Conservation (phyloP, 2,329 filamentous ascomycete genomes). For the Cordyceps javanica region DNA sequence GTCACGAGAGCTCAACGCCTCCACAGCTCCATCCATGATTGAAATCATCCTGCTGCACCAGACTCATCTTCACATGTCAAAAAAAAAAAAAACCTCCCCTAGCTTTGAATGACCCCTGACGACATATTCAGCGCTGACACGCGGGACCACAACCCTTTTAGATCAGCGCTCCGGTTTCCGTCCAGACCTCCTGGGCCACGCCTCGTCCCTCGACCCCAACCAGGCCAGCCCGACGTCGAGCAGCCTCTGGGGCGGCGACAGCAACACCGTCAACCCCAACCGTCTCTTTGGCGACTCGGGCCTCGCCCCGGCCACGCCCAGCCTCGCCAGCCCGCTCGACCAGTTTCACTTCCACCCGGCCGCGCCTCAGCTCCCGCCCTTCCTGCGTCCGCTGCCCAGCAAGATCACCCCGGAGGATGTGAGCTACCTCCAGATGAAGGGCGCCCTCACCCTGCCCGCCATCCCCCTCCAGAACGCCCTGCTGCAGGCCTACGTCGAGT, state of each 20-base stretch:
- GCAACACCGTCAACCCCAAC: slow-evolving; percentile 27
- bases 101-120: background rate
- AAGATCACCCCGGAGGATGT: slow-evolving; percentile 78
- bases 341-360: slow-evolving; percentile 21
- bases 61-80: slow-evolving; percentile 21
- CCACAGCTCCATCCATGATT: background rate
- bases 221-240: slow-evolving; percentile 11
- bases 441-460: slow-evolving; percentile 71
- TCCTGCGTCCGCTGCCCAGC: slow-evolving; percentile 71
- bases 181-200: slow-evolving; percentile 10
- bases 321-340: slow-evolving; percentile 38
- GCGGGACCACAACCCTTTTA: too few species aligned
- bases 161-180: slow-evolving; percentile 14
- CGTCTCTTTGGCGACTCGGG: slow-evolving; percentile 32
- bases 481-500: slow-evolving; percentile 77
- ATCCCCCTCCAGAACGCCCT: slow-evolving; percentile 69
- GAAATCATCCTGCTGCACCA: slow-evolving; percentile 6
- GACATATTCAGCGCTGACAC: slow-evolving; percentile 4
- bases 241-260: slow-evolving; percentile 18
- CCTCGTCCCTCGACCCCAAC: slow-evolving; percentile 4
- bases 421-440: slow-evolving; percentile 75
- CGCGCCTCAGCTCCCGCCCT: slow-evolving; percentile 50
- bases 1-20: slow-evolving; percentile 13
- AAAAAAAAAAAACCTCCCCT: too few species aligned
- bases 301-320: slow-evolving; percentile 34